Base-by-base conservation (phyloP, 2,329 filamentous ascomycete species). In the Penicillium carneum region DNA sequence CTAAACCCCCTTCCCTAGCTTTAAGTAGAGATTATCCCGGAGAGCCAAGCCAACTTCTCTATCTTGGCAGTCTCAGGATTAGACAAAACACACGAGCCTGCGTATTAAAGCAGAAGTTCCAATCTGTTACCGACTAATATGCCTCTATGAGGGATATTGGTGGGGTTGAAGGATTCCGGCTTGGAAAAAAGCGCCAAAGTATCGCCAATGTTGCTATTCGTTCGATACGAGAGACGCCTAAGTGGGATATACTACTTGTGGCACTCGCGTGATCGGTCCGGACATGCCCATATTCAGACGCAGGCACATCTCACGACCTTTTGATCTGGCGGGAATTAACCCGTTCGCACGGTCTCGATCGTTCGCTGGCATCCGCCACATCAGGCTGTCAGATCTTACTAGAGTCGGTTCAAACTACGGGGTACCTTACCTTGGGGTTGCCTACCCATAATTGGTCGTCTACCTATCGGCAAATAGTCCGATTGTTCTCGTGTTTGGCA, bases 331-430 rank as follows among this genome's bases (percentile, higher is more conserved):
- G 16, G 52, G 41, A 18, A 47, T 36, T 16, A 47, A 38, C 16
- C 41, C 23, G 9, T 55, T 29, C 23, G 16, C 16, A 20, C 38
- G 20, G 31, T 36, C 62, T 64, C 62, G 65, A 68, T 64, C 48
- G 43, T 49, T 64, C 57, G 55, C 31, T 62, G 43, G n/a, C 51
- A 62, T 61, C 65, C 62, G 64, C 50, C 51, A 46, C 51, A 53
- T 10, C 62, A 42, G 46, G 46, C 31, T 56, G 61, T 61, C 60
- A 50, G 55, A 57, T 62, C 48, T 48, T 31, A 60, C 57, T 48
- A 48, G 58, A 29, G 33, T 11, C 42, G 38, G 51, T 51, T 33
- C 20, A 47, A 42, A 39, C 33, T 39, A 16, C 7, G 23, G 23
- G 5, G 23, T 26, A 26, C 41, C 51, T 63, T 46, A 52, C 54